A percentile compares a stretch with the other conserved stretches of the same genome.
phyloP scores from a whole-genome alignment of 345 rosid genomes.

The Eutrema yunnanense region DNA sequence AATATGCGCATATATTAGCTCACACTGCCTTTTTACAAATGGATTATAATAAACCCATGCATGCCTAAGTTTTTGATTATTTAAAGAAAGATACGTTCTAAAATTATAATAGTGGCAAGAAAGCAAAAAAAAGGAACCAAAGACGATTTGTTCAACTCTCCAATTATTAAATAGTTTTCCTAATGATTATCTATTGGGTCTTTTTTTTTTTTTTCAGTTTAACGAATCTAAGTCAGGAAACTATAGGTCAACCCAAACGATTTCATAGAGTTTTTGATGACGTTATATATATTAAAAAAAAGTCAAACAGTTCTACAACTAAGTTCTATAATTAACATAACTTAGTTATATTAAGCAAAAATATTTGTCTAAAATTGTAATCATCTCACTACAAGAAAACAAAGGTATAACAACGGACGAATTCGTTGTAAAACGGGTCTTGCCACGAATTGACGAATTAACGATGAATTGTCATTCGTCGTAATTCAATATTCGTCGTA shows the following conservation, averaged over 20 bases:
- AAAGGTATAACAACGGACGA: too few species aligned
- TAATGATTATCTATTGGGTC: neutral
- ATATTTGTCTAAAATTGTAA: neutral
- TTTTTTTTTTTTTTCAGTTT: neutral
- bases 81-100: constrained; percentile 7
- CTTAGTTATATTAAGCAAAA: neutral
- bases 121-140: neutral
- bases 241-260: neutral
- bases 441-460: too few species aligned
- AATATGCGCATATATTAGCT: neutral
- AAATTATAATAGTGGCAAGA: neutral
- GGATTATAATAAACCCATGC: constrained; percentile 14
- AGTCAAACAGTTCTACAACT: neutral
- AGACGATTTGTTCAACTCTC: neutral
- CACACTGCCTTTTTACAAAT: neutral
- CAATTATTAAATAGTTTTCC: neutral
- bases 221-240: neutral
- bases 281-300: neutral
- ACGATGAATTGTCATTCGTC: too few species aligned
- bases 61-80: constrained; percentile 15
- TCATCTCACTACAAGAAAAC: neutral
- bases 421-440: too few species aligned
- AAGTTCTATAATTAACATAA: neutral
- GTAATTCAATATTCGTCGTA: too few species aligned
- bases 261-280: neutral